phyloP scores from a whole-genome alignment of 306 rosid genomes.

The Vachellia collinsii region DNA sequence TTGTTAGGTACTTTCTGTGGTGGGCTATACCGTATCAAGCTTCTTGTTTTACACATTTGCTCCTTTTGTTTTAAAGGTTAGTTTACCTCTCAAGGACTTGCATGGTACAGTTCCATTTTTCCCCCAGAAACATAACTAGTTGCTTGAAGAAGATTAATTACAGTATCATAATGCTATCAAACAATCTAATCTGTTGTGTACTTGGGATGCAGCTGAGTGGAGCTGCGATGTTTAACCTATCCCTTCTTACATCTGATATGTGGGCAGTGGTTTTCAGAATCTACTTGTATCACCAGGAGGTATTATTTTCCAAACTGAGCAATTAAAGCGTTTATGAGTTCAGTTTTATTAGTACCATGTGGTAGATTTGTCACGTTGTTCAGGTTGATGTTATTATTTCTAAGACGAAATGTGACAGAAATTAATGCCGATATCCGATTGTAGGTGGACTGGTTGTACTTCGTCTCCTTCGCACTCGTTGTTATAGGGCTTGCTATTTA shows the following conservation, averaged over 20 bases:
- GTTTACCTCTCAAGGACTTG: slow-evolving; percentile 24
- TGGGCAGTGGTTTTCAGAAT: slow-evolving; percentile 45
- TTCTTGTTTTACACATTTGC: slow-evolving; percentile 36
- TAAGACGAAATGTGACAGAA: slow-evolving; percentile 6
- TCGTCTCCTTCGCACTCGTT: slow-evolving; percentile 49
- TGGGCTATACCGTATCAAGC: slow-evolving; percentile 34
- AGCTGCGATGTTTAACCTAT: slow-evolving; percentile 47
- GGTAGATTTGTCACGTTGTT: too few species aligned
- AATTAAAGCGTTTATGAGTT: neutral
- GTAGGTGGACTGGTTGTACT: slow-evolving; percentile 77
- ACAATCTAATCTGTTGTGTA: neutral
- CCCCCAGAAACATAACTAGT: neutral
- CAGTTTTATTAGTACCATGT: neutral
- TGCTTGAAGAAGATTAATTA: neutral
- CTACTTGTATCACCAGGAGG: slow-evolving; percentile 40
- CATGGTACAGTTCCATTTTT: neutral
- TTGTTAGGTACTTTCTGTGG: slow-evolving; percentile 39
- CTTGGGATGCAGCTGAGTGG: slow-evolving; percentile 39
- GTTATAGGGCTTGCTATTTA: slow-evolving; percentile 59
- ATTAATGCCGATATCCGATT: neutral
- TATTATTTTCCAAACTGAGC: slow-evolving; percentile 23
- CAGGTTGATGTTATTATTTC: neutral
- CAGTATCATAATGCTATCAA: neutral
- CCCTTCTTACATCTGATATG: slow-evolving; percentile 43
- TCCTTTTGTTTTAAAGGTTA: slow-evolving; percentile 47